These are phyloP conservation scores for Saturnispora hagleri DNA, from an alignment of 805 yeast genomes.

Conservation along the genomic window DNA sequence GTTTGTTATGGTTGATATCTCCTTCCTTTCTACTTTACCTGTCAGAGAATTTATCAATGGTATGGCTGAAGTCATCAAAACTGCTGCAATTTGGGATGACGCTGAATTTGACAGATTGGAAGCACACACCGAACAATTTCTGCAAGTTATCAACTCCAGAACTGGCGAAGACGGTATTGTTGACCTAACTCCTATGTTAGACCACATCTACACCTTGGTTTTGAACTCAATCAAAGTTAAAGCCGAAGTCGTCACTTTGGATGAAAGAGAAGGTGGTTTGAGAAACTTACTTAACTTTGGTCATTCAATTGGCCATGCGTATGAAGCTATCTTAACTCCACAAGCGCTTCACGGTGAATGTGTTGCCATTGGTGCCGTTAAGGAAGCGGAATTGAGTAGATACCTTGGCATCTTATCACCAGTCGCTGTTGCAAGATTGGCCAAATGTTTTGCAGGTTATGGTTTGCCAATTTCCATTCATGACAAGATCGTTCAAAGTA, in stretches of 20 bases:
- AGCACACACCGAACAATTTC: constrained; percentile 57
- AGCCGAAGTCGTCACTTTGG: constrained; percentile 87
- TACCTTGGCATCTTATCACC: constrained; percentile 83
- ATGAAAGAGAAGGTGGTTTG: constrained; percentile 91
- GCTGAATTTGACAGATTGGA: constrained; percentile 81
- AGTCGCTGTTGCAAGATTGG: constrained; percentile 84
- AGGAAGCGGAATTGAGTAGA: constrained; percentile 93
- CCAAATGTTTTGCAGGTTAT: constrained; percentile 76
- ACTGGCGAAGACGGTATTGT: constrained; percentile 36
- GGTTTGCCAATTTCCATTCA: constrained; percentile 74
- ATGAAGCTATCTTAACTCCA: constrained; percentile 95
- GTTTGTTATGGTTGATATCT: constrained; percentile 78
- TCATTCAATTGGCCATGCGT: constrained; percentile 96
- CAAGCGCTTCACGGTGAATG: constrained; percentile 97
- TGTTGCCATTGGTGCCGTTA: constrained; percentile 93
- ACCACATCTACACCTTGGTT: constrained; percentile 71
- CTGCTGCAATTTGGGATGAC: constrained; percentile 97
- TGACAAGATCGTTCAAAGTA: constrained; percentile 61
- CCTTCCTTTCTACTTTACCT: constrained; percentile 81
- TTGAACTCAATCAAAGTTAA: constrained; percentile 81
- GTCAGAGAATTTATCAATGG: constrained; percentile 94
- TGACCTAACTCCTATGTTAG: constrained; percentile 59
- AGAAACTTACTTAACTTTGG: constrained; percentile 92
- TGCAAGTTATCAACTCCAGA: constrained; percentile 48
- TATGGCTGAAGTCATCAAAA: constrained; percentile 95